These are phyloP conservation scores for Hypholoma sublateritium DNA, from an alignment of 768 basidiomycete genomes.

Conservation along the genomic window DNA sequence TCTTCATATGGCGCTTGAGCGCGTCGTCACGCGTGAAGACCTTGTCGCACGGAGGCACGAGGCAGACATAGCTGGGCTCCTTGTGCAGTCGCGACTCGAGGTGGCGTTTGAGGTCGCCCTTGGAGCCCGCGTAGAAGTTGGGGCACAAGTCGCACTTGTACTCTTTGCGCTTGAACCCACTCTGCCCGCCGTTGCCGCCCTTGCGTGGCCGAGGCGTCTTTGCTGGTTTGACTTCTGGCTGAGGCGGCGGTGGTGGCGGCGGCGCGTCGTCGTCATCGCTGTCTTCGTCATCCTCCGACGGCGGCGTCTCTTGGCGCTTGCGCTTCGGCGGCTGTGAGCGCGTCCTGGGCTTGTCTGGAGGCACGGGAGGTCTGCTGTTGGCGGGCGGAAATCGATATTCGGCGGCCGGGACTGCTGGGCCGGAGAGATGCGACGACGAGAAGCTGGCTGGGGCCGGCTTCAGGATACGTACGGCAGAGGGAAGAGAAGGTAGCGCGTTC, in stretches of 20 bases:
- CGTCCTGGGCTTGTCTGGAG: not conserved
- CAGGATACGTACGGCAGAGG: not conserved
- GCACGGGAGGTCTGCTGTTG: not conserved
- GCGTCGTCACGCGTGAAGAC: slow-evolving; percentile 8
- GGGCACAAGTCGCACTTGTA: slow-evolving; percentile 8
- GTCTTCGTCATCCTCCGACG: too few species aligned
- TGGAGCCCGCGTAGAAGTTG: slow-evolving; percentile 3
- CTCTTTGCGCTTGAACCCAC: not conserved
- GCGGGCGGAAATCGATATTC: not conserved
- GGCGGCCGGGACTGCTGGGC: not conserved
- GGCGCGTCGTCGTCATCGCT: too few species aligned
- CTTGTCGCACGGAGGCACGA: not conserved
- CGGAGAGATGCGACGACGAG: not conserved
- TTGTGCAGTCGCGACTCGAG: slow-evolving; percentile 7
- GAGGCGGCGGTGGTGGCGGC: not conserved
- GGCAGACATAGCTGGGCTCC: slow-evolving; percentile 2
- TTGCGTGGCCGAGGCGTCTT: not conserved
- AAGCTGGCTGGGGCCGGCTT: not conserved
- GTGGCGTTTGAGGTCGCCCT: slow-evolving; percentile 10
- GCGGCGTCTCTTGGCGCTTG: not conserved
- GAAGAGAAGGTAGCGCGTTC: not conserved
- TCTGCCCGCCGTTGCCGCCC: not conserved
- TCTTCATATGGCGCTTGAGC: slow-evolving; percentile 9
- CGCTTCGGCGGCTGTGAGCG: not conserved
- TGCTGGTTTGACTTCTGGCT: not conserved